Evolutionary conservation across 2,329 filamentous ascomycete genomes (phyloP).

Genomic region (Sphaerulina populicola): DNA sequence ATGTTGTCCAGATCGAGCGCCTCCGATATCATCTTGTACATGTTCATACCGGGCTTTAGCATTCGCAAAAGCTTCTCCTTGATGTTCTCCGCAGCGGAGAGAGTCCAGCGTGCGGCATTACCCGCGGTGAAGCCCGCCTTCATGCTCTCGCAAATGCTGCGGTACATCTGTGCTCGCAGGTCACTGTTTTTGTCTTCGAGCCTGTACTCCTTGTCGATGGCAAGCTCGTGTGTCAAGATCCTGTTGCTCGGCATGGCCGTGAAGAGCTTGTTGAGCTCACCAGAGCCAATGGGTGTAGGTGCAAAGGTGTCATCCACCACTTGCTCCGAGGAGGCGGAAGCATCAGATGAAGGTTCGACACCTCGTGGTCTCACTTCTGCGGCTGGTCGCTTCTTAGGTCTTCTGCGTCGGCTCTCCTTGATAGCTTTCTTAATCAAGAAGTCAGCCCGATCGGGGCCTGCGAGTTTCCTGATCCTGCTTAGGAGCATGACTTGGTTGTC

Average conservation of each 20-base stretch:
- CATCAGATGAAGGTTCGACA: constrained; percentile 29
- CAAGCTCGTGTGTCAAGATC: constrained; percentile 67
- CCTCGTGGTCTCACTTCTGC: constrained; percentile 65
- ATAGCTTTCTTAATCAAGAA: constrained; percentile 67
- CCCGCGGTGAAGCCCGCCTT: constrained; percentile 55
- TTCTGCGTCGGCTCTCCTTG: constrained; percentile 58
- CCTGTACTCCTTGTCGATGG: constrained; percentile 69
- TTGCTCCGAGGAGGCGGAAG: constrained; percentile 15
- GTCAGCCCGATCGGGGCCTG: constrained; percentile 62
- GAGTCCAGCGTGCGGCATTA: constrained; percentile 58
- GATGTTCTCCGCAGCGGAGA: constrained; percentile 62
- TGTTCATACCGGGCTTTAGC: constrained; percentile 60
- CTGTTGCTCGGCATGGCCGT: constrained; percentile 63
- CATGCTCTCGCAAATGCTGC: constrained; percentile 54
- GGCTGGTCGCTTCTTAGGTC: constrained; percentile 55
- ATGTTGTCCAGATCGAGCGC: constrained; percentile 66
- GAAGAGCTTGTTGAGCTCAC: constrained; percentile 47
- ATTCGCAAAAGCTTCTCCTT: constrained; percentile 64
- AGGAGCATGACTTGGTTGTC: constrained; percentile 74
- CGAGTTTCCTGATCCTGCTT: constrained; percentile 69
- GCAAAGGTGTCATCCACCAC: constrained; percentile 17
- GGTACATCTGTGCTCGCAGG: constrained; percentile 51
- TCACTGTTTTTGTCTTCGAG: constrained; percentile 54
- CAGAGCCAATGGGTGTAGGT: constrained; percentile 24
- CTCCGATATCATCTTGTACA: constrained; percentile 67